Evolutionary conservation across 257 asterid species (phyloP).

Genomic region (Nicotiana otophora): DNA sequence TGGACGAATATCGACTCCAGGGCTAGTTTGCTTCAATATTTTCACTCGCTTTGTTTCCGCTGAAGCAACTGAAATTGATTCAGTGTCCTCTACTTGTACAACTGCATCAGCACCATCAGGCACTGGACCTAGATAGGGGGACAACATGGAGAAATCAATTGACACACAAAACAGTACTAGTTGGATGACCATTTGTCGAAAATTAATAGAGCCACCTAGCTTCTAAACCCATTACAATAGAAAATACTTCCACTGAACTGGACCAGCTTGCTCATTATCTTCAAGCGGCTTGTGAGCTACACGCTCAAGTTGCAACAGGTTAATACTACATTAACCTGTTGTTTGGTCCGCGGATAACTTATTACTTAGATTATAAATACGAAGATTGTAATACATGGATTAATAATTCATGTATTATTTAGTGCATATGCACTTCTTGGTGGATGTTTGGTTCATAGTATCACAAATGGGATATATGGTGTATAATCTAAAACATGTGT

Average conservation of each 20-base stretch:
- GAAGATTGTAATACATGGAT: no score
- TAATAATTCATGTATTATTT: no score
- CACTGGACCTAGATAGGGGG: constrained; percentile 61
- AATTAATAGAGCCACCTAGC: not conserved
- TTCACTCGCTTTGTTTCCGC: constrained; percentile 45
- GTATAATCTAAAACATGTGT: no score
- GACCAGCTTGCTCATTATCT: constrained; percentile 1
- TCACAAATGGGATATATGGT: no score
- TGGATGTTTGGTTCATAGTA: no score
- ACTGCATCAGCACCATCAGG: constrained; percentile 95
- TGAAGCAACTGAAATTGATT: constrained; percentile 34
- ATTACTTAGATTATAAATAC: no score
- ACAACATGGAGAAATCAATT: not conserved
- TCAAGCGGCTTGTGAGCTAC: not conserved
- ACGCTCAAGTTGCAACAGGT: not conserved
- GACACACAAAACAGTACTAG: not conserved
- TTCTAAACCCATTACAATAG: not conserved
- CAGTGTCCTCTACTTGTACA: constrained; percentile 90
- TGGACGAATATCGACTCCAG: constrained; percentile 79
- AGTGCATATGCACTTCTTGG: no score
- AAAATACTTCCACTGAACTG: not conserved
- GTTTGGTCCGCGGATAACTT: not conserved
- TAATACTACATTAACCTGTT: not conserved
- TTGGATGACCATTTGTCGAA: not conserved
- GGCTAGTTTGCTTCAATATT: constrained; percentile 55